Conservation (phyloP, 441 rosid species). For the Geranium incanum region DNA sequence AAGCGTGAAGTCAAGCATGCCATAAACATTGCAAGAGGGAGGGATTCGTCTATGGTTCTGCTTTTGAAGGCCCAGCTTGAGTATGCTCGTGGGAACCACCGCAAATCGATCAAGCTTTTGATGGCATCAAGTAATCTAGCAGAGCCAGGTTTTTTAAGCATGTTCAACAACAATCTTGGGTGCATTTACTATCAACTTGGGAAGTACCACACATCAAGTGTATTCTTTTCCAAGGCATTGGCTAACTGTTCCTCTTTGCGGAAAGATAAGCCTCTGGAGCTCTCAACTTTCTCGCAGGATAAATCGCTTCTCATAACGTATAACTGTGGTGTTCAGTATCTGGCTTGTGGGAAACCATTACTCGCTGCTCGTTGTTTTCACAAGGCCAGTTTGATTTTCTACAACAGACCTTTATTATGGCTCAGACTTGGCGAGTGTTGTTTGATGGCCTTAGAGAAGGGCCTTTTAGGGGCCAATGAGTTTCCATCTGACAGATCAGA, state of each 20-base stretch:
- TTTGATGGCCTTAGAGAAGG: constrained; percentile 74
- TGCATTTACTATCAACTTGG: constrained; percentile 82
- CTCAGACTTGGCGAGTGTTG: constrained; percentile 94
- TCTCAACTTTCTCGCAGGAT: constrained; percentile 68
- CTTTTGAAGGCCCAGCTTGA: constrained; percentile 94
- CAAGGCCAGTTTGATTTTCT: constrained; percentile 64
- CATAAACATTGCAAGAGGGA: constrained; percentile 75
- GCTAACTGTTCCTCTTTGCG: constrained; percentile 49
- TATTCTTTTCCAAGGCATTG: constrained; percentile 72
- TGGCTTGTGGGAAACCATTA: constrained; percentile 79
- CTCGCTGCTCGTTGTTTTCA: constrained; percentile 82
- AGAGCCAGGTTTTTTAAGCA: constrained; percentile 59
- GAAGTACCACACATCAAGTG: constrained; percentile 54
- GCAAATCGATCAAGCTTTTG: constrained; percentile 85
- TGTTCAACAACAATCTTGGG: constrained; percentile 86
- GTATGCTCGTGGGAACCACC: constrained; percentile 82
- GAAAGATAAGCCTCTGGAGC: constrained; percentile 63
- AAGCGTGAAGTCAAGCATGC: constrained; percentile 98
- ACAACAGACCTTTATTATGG: constrained; percentile 71
- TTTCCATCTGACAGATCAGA: constrained; percentile 44
- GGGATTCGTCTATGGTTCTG: constrained; percentile 81
- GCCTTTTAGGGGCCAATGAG: constrained; percentile 40
- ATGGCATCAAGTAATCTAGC: constrained; percentile 65
- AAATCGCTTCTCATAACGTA: constrained; percentile 73
- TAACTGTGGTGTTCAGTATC: constrained; percentile 75